These are phyloP conservation scores for Phytophthora sojae DNA, from an alignment of 352 stramenopile genomes.

Conservation along the genomic window DNA sequence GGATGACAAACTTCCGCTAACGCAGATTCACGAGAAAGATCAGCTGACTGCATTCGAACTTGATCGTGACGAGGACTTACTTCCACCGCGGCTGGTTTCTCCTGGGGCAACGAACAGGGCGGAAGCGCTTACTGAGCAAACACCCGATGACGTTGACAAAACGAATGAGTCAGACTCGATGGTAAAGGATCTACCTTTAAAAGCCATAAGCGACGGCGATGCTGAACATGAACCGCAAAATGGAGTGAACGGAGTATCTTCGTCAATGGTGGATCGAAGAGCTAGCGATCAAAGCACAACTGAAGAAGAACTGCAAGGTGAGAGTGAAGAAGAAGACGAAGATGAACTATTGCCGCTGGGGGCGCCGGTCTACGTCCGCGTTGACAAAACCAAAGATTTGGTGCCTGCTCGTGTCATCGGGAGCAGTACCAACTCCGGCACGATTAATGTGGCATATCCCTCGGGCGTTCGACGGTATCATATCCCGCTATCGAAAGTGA, in stretches of 20 bases:
- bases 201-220: background rate
- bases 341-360: constrained; percentile 51
- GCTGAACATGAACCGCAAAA: background rate
- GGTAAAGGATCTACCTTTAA: background rate
- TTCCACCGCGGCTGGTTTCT: constrained; percentile 13
- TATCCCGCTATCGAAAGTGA: constrained; percentile 64
- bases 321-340: constrained; percentile 35
- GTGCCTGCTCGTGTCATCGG: constrained; percentile 73
- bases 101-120: background rate
- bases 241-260: constrained; percentile 3
- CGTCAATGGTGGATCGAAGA: background rate
- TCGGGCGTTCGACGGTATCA: constrained; percentile 69
- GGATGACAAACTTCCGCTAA: constrained; percentile 66
- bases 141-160: background rate
- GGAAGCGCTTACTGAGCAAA: background rate
- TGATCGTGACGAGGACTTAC: constrained; percentile 43
- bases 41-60: constrained; percentile 79
- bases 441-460: constrained; percentile 74
- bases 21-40: constrained; percentile 82
- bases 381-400: constrained; percentile 72
- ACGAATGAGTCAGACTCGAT: background rate
- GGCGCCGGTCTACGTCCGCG: constrained; percentile 66
- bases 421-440: constrained; percentile 60
- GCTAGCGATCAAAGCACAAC: background rate
- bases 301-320: background rate